Base-by-base conservation (phyloP, 768 basidiomycete genomes). In the Leccinum subtestaceum region DNA sequence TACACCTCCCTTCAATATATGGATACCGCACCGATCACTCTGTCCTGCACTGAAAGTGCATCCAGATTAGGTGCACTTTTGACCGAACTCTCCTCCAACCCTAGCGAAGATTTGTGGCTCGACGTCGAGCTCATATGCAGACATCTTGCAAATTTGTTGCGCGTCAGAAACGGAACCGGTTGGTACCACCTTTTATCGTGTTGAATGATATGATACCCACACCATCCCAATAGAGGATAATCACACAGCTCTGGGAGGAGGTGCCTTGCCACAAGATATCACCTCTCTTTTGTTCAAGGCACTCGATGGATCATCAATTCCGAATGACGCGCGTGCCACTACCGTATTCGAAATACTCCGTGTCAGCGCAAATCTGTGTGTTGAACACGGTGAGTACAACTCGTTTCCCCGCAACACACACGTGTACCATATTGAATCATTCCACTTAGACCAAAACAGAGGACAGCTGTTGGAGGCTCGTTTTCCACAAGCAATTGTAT, bases 281-380 rank as follows among this genome's bases (percentile, higher is more conserved):
- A 83, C 81, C 11, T 77, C 84, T 34, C 78, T 93, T 19, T 72
- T 92, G 27, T 77, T 79, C 36, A 73, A 78, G 45, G 83, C 86
- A 7, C 74, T 88, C 21, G 75, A 79, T 57, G 83, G 79, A 46
- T 68, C 80, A 5, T 62, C 78, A 19, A 75, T 79, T 49, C 83
- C 84, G 5, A 73, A 70, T 55, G 73, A 77, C 29, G 60, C 72
- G n/a, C 80, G 78, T 58, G 77, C 83, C 52, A 67, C 80, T 9
- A 80, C 81, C 10, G 76, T 86, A 23, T 82, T 82, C 59, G 89
- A 93, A 69, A 74, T 92, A 31, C 80, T 94, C 55, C 82, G 92
- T 58, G 84, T 92, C 13, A 85, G 84, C 25, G 92, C 92, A 12
- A 94, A 94, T 72, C 73, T 94, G 17, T 92, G 89, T 72, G 86